phyloP scores from a whole-genome alignment of 495 filamentous ascomycete genomes.

The Rhypophila decipiens region DNA sequence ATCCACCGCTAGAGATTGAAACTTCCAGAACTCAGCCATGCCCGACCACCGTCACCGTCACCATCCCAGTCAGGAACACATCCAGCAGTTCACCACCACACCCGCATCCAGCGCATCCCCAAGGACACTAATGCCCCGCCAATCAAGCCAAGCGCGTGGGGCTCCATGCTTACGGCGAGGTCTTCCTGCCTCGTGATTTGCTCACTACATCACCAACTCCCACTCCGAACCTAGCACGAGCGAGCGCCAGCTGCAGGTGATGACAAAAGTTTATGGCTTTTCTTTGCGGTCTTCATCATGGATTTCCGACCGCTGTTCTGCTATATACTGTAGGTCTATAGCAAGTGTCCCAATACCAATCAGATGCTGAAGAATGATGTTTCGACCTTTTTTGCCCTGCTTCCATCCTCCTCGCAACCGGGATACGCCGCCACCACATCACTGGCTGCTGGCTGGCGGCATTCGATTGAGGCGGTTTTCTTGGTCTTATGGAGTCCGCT shows the following conservation, averaged over 20 bases:
- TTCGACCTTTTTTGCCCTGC: too few species aligned
- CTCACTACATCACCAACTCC: slow-evolving; percentile 27
- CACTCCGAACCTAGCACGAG: slow-evolving; percentile 22
- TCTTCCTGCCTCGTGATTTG: slow-evolving; percentile 27
- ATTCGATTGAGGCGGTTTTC: too few species aligned
- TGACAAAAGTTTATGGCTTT: slow-evolving; percentile 29
- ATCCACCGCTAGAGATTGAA: too few species aligned
- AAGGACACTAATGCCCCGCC: slow-evolving; percentile 11
- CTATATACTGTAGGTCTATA: too few species aligned
- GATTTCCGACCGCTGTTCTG: not conserved
- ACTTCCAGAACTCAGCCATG: too few species aligned
- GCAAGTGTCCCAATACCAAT: not conserved
- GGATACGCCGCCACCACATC: not conserved
- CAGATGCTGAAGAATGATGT: not conserved
- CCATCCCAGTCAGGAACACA: slow-evolving; percentile 16
- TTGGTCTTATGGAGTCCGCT: not conserved
- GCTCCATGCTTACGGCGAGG: slow-evolving; percentile 9
- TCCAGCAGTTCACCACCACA: too few species aligned
- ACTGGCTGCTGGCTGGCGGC: too few species aligned
- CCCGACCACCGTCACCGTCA: too few species aligned
- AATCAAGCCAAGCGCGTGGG: slow-evolving; percentile 24
- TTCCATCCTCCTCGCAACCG: too few species aligned
- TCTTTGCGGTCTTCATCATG: too few species aligned
- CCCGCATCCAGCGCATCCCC: too few species aligned
- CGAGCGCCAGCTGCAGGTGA: slow-evolving; percentile 20